A percentile compares a stretch with the other conserved stretches of the same genome.
Evolutionary conservation across 441 rosid species (phyloP).

Genomic region (Erodium trifolium): DNA sequence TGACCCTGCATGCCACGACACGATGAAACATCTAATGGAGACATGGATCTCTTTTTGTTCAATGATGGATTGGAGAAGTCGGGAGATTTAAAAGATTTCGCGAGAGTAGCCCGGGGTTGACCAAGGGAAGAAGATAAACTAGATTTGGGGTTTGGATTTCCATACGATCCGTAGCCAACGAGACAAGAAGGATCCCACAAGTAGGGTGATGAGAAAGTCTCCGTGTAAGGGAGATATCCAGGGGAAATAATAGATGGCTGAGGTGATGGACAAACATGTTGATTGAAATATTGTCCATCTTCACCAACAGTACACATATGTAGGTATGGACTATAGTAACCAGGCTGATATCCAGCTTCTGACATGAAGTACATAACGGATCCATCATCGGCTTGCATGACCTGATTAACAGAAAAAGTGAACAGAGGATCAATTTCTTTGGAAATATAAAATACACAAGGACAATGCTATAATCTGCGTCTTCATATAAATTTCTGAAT

Average conservation of each 20-base stretch:
- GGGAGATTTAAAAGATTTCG: no score
- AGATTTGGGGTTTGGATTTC: constrained; percentile 26
- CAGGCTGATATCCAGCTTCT: constrained; percentile 28
- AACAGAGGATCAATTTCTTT: constrained; percentile 8
- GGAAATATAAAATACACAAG: not conserved
- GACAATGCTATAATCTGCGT: not conserved
- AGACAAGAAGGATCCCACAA: constrained; percentile 28
- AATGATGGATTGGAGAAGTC: not conserved
- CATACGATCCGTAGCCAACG: constrained; percentile 19
- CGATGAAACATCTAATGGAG: constrained; percentile 11
- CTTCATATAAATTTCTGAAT: not conserved
- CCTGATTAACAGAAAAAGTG: constrained; percentile 22
- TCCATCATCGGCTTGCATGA: constrained; percentile 43
- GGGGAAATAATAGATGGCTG: constrained; percentile 25
- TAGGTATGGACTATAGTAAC: constrained; percentile 25
- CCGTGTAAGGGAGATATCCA: constrained; percentile 35
- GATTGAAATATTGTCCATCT: constrained; percentile 29
- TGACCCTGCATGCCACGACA: constrained; percentile 27
- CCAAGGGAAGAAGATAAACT: constrained; percentile 8
- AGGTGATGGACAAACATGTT: constrained; percentile 25
- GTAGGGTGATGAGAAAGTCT: constrained; percentile 27
- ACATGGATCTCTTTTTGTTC: constrained; percentile 23
- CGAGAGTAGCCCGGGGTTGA: no score
- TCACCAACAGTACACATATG: constrained; percentile 27
- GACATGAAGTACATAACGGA: constrained; percentile 39